Percentiles rank a stretch among this genome's conserved stretches.
phyloP scores from a whole-genome alignment of 805 yeast genomes.

The Candida succiphila region DNA sequence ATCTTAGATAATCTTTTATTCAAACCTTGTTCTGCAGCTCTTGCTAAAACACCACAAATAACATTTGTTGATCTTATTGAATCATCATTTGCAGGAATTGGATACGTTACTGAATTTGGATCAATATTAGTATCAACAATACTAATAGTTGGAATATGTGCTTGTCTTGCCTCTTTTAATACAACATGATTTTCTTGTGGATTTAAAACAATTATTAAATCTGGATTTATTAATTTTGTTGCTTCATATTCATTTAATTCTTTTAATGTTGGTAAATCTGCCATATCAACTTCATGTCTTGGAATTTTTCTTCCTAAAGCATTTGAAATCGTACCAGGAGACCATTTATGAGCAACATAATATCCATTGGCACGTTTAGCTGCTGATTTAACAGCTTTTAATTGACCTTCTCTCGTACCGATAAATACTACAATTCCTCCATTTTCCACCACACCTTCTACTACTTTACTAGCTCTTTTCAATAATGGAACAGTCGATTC shows the following conservation, averaged over 20 bases:
- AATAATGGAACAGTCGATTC: slow-evolving; percentile 71
- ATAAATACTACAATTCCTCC: slow-evolving; percentile 79
- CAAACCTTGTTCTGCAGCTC: slow-evolving; percentile 77
- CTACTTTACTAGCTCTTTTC: slow-evolving; percentile 77
- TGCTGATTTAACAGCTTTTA: slow-evolving; percentile 65
- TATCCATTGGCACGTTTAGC: slow-evolving; percentile 72
- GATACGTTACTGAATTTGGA: slow-evolving; percentile 82
- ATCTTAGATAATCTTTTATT: slow-evolving; percentile 38
- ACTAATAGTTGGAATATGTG: slow-evolving; percentile 88
- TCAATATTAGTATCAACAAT: slow-evolving; percentile 91
- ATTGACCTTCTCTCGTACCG: slow-evolving; percentile 76
- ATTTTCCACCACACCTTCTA: slow-evolving; percentile 67
- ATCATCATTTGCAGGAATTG: slow-evolving; percentile 95
- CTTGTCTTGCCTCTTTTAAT: slow-evolving; percentile 68
- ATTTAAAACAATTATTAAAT: slow-evolving; percentile 75
- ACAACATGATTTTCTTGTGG: slow-evolving; percentile 81
- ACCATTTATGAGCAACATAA: slow-evolving; percentile 80
- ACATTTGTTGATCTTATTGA: slow-evolving; percentile 73
- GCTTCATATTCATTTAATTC: slow-evolving; percentile 38
- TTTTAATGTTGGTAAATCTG: slow-evolving; percentile 56
- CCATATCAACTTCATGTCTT: slow-evolving; percentile 69
- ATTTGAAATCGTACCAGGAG: slow-evolving; percentile 91
- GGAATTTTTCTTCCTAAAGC: slow-evolving; percentile 49
- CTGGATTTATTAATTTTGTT: slow-evolving; percentile 69
- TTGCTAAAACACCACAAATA: slow-evolving; percentile 73